These are phyloP conservation scores for Fusarium algeriense DNA, from an alignment of 2,329 filamentous ascomycete species.

Conservation along the genomic window DNA sequence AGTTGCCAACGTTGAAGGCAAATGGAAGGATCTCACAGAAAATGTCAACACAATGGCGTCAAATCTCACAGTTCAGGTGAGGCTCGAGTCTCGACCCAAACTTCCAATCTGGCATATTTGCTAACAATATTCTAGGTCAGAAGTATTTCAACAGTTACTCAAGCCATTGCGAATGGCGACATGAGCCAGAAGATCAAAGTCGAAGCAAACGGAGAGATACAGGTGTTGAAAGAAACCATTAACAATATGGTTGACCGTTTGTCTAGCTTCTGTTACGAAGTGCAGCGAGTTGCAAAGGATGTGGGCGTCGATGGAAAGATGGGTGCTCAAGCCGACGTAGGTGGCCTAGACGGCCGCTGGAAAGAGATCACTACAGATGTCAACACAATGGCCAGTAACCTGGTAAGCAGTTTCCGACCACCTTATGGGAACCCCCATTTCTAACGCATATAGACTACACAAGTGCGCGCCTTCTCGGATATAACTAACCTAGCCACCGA, in stretches of 20 bases:
- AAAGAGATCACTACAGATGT: slow-evolving; percentile 98
- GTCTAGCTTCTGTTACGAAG: slow-evolving; percentile 95
- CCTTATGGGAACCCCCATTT: not conserved
- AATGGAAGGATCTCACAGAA: slow-evolving; percentile 97
- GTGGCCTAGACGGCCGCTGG: slow-evolving; percentile 93
- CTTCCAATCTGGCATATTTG: not conserved
- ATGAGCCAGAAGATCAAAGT: slow-evolving; percentile 97
- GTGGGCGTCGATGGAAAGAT: slow-evolving; percentile 98
- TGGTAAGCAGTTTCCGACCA: slow-evolving; percentile 57
- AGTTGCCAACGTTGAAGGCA: slow-evolving; percentile 94
- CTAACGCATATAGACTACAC: slow-evolving; percentile 76
- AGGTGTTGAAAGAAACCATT: slow-evolving; percentile 94
- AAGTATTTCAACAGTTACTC: slow-evolving; percentile 92
- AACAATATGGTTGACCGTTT: slow-evolving; percentile 98
- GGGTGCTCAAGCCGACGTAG: slow-evolving; percentile 95
- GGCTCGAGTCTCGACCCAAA: slow-evolving; percentile 15
- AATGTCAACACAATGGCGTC: slow-evolving; percentile 85
- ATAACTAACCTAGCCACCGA: slow-evolving; percentile 98
- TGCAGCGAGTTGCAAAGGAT: slow-evolving; percentile 95
- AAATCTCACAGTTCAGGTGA: slow-evolving; percentile 74
- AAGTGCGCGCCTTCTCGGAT: slow-evolving; percentile 97
- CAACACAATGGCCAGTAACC: slow-evolving; percentile 86
- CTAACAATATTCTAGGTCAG: slow-evolving; percentile 69
- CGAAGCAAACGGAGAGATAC: slow-evolving; percentile 93
- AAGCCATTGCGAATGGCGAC: slow-evolving; percentile 94